Evolutionary conservation across 495 filamentous ascomycete species (phyloP), one percentile per base, ranked within the genome.

Genomic region (Penicillium coprophilum): DNA sequence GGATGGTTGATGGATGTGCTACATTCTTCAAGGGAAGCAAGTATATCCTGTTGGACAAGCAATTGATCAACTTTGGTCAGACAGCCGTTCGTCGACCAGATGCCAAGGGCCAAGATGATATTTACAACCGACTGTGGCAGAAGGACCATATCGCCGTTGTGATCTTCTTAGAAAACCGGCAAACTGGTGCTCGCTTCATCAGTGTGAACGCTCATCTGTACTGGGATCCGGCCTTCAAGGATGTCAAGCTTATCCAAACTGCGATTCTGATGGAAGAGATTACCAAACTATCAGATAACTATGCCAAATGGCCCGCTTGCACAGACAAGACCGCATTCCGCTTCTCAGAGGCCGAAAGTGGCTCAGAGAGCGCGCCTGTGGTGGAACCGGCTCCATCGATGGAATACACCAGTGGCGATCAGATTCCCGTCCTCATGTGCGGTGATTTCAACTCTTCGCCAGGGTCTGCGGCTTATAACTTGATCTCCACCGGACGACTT

Each of bases 121-220:
- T 97, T 56, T 97, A 94, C 79, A 97, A 98, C 68, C 87, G 94
- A 12, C 85, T 97, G 17, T 97, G 97, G 94, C 92, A 92, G 56
- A 89, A 92, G 74, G 94, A 98, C 74, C 90, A 97, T 65, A 96
- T 98, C 62, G 93, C 88, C 12, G 84, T 96, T 19, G 82, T 96
- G 27, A 80, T 88, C 53, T 94, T 98, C 72, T 80, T 97, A 48
- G 95, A 97, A 70, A 96, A 96, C 63, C 82, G 91, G 15, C 72
- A 79, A 55, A 97, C 92, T 2, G 94, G 94, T 2, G 83, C 89
- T 2, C 85, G 95, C 15, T 77, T 97, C 55, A 95, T 98, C 46
- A 85, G 97, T 11, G 90, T 88, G 27, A 97, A 97, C 63, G 88
- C 90, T 4, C 94, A 98, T 74, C 80, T 97, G 40, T 92, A 88